phyloP scores from a whole-genome alignment of 2,329 filamentous ascomycete species.

The Aspergillus spinulosporus region DNA sequence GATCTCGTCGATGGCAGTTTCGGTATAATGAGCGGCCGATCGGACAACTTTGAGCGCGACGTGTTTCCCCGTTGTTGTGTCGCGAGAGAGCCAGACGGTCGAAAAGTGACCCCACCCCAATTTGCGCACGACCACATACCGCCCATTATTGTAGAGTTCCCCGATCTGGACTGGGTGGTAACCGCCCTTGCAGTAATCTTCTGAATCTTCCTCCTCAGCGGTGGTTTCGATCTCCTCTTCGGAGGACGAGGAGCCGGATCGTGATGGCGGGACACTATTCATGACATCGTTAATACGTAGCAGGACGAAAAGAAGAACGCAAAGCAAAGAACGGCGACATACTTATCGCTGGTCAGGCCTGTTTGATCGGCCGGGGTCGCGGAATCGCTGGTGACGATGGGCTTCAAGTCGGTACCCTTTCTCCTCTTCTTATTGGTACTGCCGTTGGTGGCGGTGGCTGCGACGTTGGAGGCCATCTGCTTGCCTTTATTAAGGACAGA shows the following conservation, averaged over 20 bases:
- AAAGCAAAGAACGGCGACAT: slow-evolving; percentile 20
- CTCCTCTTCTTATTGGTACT: slow-evolving; percentile 64
- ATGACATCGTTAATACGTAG: too few relatives aligned
- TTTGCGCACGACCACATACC: slow-evolving; percentile 94
- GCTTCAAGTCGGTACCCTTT: slow-evolving; percentile 64
- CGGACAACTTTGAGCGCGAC: slow-evolving; percentile 97
- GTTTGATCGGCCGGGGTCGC: slow-evolving; percentile 41
- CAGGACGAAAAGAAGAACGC: not conserved
- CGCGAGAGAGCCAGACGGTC: slow-evolving; percentile 83
- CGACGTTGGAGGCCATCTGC: slow-evolving; percentile 55
- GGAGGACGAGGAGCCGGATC: slow-evolving; percentile 74
- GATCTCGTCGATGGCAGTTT: slow-evolving; percentile 98
- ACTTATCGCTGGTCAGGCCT: slow-evolving; percentile 50
- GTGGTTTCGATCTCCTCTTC: slow-evolving; percentile 88
- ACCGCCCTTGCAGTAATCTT: slow-evolving; percentile 98
- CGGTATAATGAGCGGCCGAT: slow-evolving; percentile 96
- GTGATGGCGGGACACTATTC: slow-evolving; percentile 58
- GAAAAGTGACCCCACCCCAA: slow-evolving; percentile 98
- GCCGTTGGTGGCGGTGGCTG: slow-evolving; percentile 51
- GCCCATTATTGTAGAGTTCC: slow-evolving; percentile 96
- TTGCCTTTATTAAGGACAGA: slow-evolving; percentile 66
- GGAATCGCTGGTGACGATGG: slow-evolving; percentile 65
- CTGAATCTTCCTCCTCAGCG: slow-evolving; percentile 96
- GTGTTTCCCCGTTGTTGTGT: slow-evolving; percentile 87
- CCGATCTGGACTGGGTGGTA: slow-evolving; percentile 95